Conservation (phyloP, 768 basidiomycete species). For the Collybiopsis luxurians region DNA sequence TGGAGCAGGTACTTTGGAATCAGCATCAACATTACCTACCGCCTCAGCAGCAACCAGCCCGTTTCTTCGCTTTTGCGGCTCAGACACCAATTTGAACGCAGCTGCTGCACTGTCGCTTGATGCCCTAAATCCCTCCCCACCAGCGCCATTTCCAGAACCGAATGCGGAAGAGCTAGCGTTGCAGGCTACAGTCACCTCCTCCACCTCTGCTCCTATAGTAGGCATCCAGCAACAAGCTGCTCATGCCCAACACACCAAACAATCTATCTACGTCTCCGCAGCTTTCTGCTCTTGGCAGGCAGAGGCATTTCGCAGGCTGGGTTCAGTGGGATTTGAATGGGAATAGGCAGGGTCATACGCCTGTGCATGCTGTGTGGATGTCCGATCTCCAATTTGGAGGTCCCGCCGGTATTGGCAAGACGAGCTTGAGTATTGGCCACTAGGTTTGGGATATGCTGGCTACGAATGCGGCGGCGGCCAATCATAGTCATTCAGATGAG, state of each 20-base stretch:
- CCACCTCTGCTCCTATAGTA: too few species aligned
- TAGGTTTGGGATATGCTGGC: conserved; percentile 7
- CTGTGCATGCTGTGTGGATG: conserved; percentile 80
- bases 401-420: conserved; percentile 12
- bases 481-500: too few species aligned
- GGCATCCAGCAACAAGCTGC: conserved; percentile 19
- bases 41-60: conserved; percentile 29
- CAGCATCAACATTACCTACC: background rate
- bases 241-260: conserved; percentile 74
- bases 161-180: conserved; percentile 33
- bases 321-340: conserved; percentile 1
- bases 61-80: conserved; percentile 20
- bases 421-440: background rate
- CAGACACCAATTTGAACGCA: conserved; percentile 24
- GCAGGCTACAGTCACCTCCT: conserved; percentile 6
- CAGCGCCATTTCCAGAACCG: conserved; percentile 43
- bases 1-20: conserved; percentile 22
- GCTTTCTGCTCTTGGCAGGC: conserved; percentile 63
- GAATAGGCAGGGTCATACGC: conserved; percentile 68
- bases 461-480: conserved; percentile 5
- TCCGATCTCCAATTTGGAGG: conserved; percentile 53
- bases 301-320: conserved; percentile 47
- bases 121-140: conserved; percentile 45
- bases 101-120: conserved; percentile 27
- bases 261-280: conserved; percentile 68